Conservation (phyloP, 2,329 filamentous ascomycete genomes). For the Raffaelea deltoideospora region DNA sequence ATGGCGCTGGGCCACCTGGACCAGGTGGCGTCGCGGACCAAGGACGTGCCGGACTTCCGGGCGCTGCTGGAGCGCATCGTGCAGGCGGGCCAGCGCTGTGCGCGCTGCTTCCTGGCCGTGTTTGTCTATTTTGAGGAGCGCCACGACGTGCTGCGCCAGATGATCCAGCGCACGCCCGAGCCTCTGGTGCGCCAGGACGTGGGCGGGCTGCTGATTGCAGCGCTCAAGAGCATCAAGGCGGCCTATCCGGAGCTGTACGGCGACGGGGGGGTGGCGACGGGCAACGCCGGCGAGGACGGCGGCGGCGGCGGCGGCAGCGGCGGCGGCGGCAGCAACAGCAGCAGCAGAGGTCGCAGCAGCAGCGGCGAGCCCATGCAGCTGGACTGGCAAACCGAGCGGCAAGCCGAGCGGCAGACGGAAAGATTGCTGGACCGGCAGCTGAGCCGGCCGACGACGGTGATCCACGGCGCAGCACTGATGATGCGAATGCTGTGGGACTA, state of each 20-base stretch:
- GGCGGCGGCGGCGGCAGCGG: constrained; percentile 8
- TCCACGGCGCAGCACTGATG: constrained; percentile 26
- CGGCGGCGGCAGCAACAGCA: not conserved
- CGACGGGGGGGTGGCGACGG: constrained; percentile 10
- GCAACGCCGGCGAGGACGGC: constrained; percentile 15
- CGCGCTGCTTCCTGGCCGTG: constrained; percentile 40
- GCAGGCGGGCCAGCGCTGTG: constrained; percentile 32
- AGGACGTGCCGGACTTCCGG: constrained; percentile 50
- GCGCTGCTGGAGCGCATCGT: constrained; percentile 26
- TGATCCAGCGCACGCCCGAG: constrained; percentile 49
- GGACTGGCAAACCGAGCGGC: too few species aligned
- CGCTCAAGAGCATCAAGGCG: constrained; percentile 36
- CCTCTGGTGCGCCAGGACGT: constrained; percentile 35
- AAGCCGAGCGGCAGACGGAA: too few species aligned
- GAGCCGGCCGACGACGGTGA: constrained; percentile 10
- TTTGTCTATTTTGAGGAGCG: constrained; percentile 45
- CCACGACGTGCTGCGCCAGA: constrained; percentile 42
- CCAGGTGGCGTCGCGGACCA: constrained; percentile 57
- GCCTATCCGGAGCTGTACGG: constrained; percentile 32
- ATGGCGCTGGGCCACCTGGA: constrained; percentile 53
- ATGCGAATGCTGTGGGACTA: constrained; percentile 43
- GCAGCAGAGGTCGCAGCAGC: too few species aligned
- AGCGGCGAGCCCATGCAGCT: too few species aligned
- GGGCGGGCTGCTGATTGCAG: constrained; percentile 33
- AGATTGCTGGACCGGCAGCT: not conserved